phyloP scores from a whole-genome alignment of 2,329 filamentous ascomycete genomes.

The Diaporthe longicolla region DNA sequence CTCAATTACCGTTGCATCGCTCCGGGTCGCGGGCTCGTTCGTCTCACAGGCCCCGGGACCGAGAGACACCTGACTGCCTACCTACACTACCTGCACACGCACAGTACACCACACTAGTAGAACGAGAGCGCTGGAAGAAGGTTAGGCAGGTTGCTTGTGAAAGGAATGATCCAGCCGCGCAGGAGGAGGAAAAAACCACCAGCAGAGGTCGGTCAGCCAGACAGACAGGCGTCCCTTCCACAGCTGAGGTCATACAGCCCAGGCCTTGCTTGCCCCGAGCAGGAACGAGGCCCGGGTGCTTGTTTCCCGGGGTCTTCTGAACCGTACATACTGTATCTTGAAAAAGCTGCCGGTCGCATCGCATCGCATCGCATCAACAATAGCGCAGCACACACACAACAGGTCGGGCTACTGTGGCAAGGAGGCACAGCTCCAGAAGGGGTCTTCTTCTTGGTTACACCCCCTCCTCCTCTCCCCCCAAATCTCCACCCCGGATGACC shows the following conservation, averaged over 20 bases:
- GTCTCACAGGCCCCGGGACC: neutral
- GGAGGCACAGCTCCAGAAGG: slow-evolving; percentile 23
- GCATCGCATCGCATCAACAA: slow-evolving; percentile 34
- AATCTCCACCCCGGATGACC: slow-evolving; percentile 6
- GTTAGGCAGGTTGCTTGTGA: neutral
- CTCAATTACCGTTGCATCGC: slow-evolving; percentile 38
- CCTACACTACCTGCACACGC: too few species aligned
- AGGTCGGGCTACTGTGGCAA: slow-evolving; percentile 5
- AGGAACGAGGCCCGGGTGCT: slow-evolving; percentile 10
- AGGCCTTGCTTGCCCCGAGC: neutral
- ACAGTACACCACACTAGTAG: too few species aligned
- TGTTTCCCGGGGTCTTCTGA: neutral
- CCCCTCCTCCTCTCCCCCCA: neutral
- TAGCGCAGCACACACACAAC: neutral
- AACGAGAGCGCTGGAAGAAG: too few species aligned
- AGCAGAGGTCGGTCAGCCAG: neutral
- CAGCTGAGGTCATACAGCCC: slow-evolving; percentile 23
- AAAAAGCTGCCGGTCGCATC: slow-evolving; percentile 29
- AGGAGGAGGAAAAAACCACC: neutral
- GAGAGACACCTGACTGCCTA: neutral
- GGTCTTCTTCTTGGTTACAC: slow-evolving; percentile 1
- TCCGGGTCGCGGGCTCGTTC: slow-evolving; percentile 22
- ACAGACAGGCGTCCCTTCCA: neutral
- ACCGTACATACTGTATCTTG: neutral
- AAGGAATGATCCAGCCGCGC: slow-evolving; percentile 2